A percentile compares a stretch with the other conserved stretches of the same genome.
phyloP scores from a whole-genome alignment of 2,329 filamentous ascomycete genomes.

The Colletotrichum godetiae region DNA sequence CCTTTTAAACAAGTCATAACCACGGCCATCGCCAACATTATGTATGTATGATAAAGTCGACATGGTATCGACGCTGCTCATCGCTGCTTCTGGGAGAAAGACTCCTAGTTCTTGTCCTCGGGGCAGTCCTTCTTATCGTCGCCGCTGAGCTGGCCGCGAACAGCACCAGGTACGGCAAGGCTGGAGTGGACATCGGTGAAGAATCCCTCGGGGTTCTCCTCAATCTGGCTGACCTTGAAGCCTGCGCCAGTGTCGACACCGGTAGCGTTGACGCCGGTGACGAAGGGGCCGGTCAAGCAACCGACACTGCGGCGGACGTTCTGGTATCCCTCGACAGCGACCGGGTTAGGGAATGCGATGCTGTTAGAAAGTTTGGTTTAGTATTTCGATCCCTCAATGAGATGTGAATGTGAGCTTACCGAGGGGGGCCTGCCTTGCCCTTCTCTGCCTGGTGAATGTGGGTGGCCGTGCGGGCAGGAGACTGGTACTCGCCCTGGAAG shows the following conservation, averaged over 20 bases:
- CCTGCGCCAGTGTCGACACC: constrained; percentile 49
- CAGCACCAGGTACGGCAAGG: constrained; percentile 60
- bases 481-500: constrained; percentile 62
- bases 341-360: constrained; percentile 62
- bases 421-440: constrained; percentile 61
- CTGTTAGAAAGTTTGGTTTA: constrained; percentile 30
- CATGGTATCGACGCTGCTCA: too few species aligned
- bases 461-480: constrained; percentile 62
- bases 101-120: not conserved
- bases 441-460: constrained; percentile 63
- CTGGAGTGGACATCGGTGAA: constrained; percentile 65
- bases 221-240: constrained; percentile 62
- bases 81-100: rapidly evolving
- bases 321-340: constrained; percentile 43
- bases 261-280: constrained; percentile 44
- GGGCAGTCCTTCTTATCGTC: constrained; percentile 12
- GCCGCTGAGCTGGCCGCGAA: constrained; percentile 59
- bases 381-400: not conserved
- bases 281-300: constrained; percentile 51
- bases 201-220: constrained; percentile 60
- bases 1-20: not conserved
- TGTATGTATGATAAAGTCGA: not conserved
- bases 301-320: constrained; percentile 51
- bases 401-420: constrained; percentile 40
- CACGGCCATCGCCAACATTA: not conserved